A percentile compares a stretch with the other conserved stretches of the same genome.
These are phyloP conservation scores for Raffaelea arxii DNA, from an alignment of 2,329 filamentous ascomycete species.

Conservation along the genomic window DNA sequence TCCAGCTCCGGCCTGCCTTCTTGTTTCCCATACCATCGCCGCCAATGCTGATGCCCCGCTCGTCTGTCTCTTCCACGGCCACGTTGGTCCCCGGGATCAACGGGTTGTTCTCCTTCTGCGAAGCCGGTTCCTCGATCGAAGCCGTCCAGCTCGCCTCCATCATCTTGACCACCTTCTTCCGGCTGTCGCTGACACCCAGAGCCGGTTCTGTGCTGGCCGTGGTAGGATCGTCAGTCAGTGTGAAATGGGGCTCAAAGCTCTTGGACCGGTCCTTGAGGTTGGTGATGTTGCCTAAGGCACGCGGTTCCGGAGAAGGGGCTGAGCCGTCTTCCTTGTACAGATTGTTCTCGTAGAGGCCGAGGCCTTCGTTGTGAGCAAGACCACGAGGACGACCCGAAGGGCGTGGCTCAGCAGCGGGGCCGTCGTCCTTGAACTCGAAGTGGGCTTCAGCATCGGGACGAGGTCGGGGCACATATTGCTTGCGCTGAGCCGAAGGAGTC, in stretches of 20 bases:
- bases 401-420: slow-evolving; percentile 41
- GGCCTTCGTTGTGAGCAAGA: slow-evolving; percentile 54
- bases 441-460: slow-evolving; percentile 74
- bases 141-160: slow-evolving; percentile 57
- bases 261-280: slow-evolving; percentile 66
- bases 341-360: slow-evolving; percentile 69
- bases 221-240: slow-evolving; percentile 49
- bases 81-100: slow-evolving; percentile 15
- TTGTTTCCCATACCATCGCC: slow-evolving; percentile 59
- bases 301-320: slow-evolving; percentile 23
- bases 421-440: slow-evolving; percentile 76
- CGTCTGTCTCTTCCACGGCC: slow-evolving; percentile 9
- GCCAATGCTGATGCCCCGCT: slow-evolving; percentile 35
- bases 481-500: slow-evolving; percentile 41
- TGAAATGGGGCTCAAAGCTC: slow-evolving; percentile 70
- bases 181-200: slow-evolving; percentile 43
- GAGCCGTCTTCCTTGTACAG: slow-evolving; percentile 52
- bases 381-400: slow-evolving; percentile 38
- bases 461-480: slow-evolving; percentile 51
- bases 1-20: slow-evolving; percentile 46
- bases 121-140: slow-evolving; percentile 34
- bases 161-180: slow-evolving; percentile 61
- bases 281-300: slow-evolving; percentile 55
- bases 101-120: slow-evolving; percentile 43
- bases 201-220: slow-evolving; percentile 16